Conservation (phyloP, 352 stramenopile genomes). For the Pythium dissotocum region DNA sequence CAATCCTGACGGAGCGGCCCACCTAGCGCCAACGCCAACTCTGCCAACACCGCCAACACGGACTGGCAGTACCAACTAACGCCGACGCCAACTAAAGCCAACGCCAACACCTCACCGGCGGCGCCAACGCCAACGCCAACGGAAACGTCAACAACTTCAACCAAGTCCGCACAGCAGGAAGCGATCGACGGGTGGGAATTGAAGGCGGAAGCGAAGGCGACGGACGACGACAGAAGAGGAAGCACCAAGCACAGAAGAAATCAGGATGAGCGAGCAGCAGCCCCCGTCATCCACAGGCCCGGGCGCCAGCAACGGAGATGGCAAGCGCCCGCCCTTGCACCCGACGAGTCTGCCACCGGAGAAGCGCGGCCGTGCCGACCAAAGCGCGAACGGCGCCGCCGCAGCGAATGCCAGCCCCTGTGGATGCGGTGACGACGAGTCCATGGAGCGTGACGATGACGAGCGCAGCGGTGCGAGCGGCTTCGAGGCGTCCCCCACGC, state of each 20-base stretch:
- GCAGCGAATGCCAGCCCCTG: neutral
- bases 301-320: slow-evolving; percentile 21
- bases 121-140: neutral
- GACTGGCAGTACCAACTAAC: neutral
- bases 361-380: slow-evolving; percentile 41
- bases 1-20: slow-evolving; percentile 15
- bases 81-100: neutral
- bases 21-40: slow-evolving; percentile 7
- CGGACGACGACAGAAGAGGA: slow-evolving; percentile 3
- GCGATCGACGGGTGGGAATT: neutral
- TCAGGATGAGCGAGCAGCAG: slow-evolving; percentile 15
- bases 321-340: slow-evolving; percentile 48
- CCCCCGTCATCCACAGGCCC: slow-evolving; percentile 10
- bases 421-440: slow-evolving; percentile 12
- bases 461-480: slow-evolving; percentile 22
- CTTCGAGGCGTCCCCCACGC: slow-evolving; percentile 16
- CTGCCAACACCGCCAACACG: slow-evolving; percentile 3
- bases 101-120: neutral
- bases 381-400: neutral
- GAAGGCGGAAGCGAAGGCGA: neutral
- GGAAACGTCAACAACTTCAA: neutral
- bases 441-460: slow-evolving; percentile 27
- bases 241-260: neutral
- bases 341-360: slow-evolving; percentile 44
- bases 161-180: neutral